Evolutionary conservation across 352 stramenopile species (phyloP), one percentile per base, ranked within the genome.

Genomic region (Albugo candida): DNA sequence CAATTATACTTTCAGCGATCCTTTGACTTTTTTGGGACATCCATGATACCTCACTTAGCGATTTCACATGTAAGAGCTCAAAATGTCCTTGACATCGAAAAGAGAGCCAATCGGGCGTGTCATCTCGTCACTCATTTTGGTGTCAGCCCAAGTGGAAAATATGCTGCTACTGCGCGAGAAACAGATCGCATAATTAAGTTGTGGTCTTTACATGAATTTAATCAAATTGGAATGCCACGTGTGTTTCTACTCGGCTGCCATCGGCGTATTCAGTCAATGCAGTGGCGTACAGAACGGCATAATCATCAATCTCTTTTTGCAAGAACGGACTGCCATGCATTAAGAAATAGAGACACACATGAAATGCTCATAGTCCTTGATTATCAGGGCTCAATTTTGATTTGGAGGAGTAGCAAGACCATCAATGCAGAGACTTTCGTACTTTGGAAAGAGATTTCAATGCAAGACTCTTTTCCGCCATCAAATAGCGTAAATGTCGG

Each of bases 281-380:
- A 59, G 21, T 83, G 73, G 73, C 63, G 61, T 6, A 82, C 73
- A 48, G 61, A 66, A 3, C 18, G 50, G n/a, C 64, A 85, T 55
- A 56, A 61, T 16, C 19, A 36, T 34, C 38, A 36, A 36, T 47
- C 31, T 45, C 18, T 43, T 46, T 16, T 31, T 31, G 3, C 24
- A 31, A 45, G 42, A 1, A 41, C n/a, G 14, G 16, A 16, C 41
- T 36, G 42, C 49, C 56, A 24, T 63, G 58, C 50, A n/a, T n/a
- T 31, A 31, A 31, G 24, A 8, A 31, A 31, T 31, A 31, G 24
- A 10, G 24, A 31, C 24, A 31, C 24, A 31, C 24, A 31, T 8
- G 64, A 89, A 46, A 85, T 86, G 66, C 53, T 92, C n/a, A 77
- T 82, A 42, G 70, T 69, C 36, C 61, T 92, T 24, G 73, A 92